Evolutionary conservation across 768 basidiomycete species (phyloP), one percentile per base, ranked within the genome.

Genomic region (Xerocomus brunneocitrinus): DNA sequence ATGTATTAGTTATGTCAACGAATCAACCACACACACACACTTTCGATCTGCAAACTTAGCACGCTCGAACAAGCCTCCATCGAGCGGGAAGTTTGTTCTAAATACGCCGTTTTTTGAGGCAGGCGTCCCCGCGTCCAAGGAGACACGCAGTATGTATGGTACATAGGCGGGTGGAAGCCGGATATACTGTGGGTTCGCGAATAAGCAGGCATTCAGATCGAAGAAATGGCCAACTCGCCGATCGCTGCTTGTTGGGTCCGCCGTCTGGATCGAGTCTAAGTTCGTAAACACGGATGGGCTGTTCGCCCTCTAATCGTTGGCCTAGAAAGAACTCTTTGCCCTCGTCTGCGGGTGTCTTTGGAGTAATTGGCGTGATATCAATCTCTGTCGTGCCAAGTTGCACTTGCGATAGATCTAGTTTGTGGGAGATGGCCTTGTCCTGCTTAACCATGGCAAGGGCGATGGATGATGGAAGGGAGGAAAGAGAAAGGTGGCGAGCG

Each of bases 1-100:
- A 54, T 44, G 27, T 5, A 40, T 70, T 55, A 62, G 66, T 43
- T 56, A 45, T 42, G 38, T 25, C 1, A 8, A 47, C 38, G 5
- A 32, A 7, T 31, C 41, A 14, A 25, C 7, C 12, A 19, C 4
- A 7, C 32, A 45, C 7, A 41, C 88, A 64, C 70, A 93, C 95
- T 73, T 84, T 65, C 90, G 78, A 68, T 92, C 79, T 2, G 83
- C 76, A 66, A 88, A 91, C 46, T 72, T 78, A 56, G 85, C 82
- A 28, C 97, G 80, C 40, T 81, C 80, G 67, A 98, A 98, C 19
- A 68, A 72, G 32, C 93, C 92, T 4, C 95, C 95, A 60, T 98
- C 90, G 6, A 99, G 79, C 2, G 97, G 97, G 63, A 98, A 98
- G 68, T 98, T 98, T 53, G 94, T 95, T 74, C 87, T 92, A 70